Base-by-base conservation (phyloP, 139 green algal species). In the Chlamydomonas schloesseri region DNA sequence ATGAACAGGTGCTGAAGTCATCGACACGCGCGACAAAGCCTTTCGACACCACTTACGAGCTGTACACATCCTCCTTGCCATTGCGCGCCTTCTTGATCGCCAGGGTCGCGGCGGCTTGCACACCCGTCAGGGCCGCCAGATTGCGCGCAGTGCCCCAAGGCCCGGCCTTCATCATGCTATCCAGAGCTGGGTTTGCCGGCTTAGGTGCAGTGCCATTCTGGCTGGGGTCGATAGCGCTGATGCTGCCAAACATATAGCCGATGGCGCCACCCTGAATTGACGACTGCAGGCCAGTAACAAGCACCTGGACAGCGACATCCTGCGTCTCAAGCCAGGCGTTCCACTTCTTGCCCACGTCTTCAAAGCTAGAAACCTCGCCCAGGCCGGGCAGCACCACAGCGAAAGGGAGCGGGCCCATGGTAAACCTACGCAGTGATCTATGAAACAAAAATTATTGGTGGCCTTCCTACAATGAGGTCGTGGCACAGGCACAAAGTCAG, bases 41-140 rank as follows among this genome's bases (percentile, higher is more conserved):
- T 5, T 50, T 50, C 42, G 42, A 50, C 42, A 8, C 20, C 37
- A 5, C 93, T 94, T 65, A 96, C 94, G 89, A 86, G 67, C 87
- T 92, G 78, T 93, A 93, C 0, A 97, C 91, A 77, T 99, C 96
- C 55, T 98, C 96, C 83, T 95, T 94, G 24, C 94, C 93, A 0
- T 87, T 86, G 33, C 95, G 82, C 10, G 86, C 76, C 64, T 94
- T 93, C 88, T 96, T 97, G 85, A 98, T 95, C 34, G 93, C 93
- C 33, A 90, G 36, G 6, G 76, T 89, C 34, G 98, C 78, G 34
- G 93, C 96, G 37, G 95, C 91, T 77, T 99, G 98, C 2, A 98
- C 93, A 37, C 97, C 97, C 26, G 95, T 99, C 74, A 99, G 95
- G n/a, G 98, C 96, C 13, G 93, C 97, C 89, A 99, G 96, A 78